These are phyloP conservation scores for Panaeolus papilionaceus DNA, from an alignment of 768 basidiomycete genomes.

Conservation along the genomic window DNA sequence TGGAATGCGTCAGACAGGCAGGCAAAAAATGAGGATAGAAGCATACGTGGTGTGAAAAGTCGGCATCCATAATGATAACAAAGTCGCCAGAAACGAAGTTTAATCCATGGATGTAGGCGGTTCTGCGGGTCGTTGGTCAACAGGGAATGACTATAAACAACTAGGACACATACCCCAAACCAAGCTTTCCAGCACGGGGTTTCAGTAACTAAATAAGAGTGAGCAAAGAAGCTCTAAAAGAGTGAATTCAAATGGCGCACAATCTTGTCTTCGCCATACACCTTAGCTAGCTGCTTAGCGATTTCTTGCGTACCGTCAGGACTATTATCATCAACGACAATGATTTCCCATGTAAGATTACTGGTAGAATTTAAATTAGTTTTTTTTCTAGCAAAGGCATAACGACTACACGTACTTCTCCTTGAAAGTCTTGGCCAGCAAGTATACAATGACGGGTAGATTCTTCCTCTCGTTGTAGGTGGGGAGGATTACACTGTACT, in stretches of 20 bases:
- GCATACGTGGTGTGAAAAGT: conserved; percentile 92
- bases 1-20: neutral
- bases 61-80: conserved; percentile 97
- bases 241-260: conserved; percentile 41
- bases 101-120: conserved; percentile 92
- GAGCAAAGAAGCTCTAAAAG: conserved; percentile 10
- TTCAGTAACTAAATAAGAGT: conserved; percentile 65
- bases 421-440: conserved; percentile 77
- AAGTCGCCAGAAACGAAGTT: conserved; percentile 91
- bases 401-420: conserved; percentile 63
- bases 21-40: neutral
- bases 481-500: conserved; percentile 91
- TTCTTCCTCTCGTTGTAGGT: conserved; percentile 96
- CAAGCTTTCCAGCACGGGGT: conserved; percentile 90
- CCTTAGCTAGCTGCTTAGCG: conserved; percentile 74
- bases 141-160: neutral
- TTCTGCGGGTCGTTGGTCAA: conserved; percentile 49
- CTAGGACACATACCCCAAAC: conserved; percentile 69
- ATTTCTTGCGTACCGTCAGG: conserved; percentile 94
- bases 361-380: conserved; percentile 40
- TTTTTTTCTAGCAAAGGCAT: conserved; percentile 20
- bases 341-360: conserved; percentile 83
- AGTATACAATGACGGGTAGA: conserved; percentile 86
- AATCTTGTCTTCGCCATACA: conserved; percentile 87
- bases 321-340: conserved; percentile 91